Evolutionary conservation across 139 green algal genomes (phyloP), one percentile per base, ranked within the genome.

Genomic region (Coelastrella sp.): DNA sequence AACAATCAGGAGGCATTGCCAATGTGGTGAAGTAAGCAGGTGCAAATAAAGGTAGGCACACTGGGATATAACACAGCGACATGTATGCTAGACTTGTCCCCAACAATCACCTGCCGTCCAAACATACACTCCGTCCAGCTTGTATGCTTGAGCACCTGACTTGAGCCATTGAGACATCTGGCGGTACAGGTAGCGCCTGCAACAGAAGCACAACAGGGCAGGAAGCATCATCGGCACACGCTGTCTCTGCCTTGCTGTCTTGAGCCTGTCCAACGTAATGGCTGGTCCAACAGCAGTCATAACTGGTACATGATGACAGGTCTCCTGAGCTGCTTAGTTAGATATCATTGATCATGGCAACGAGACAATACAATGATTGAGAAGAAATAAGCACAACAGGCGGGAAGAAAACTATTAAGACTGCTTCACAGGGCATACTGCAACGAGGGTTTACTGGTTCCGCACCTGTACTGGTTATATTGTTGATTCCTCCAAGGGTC

Each of bases 401-500:
- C n/a, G n/a, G n/a, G n/a, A n/a, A n/a, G n/a, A n/a, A n/a, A n/a
- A n/a, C n/a, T n/a, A n/a, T n/a, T n/a, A n/a, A n/a, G n/a, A n/a
- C n/a, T n/a, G n/a, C n/a, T n/a, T n/a, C n/a, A n/a, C n/a, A n/a
- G n/a, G n/a, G n/a, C n/a, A n/a, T n/a, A n/a, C n/a, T n/a, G n/a
- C n/a, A n/a, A n/a, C n/a, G n/a, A n/a, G n/a, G n/a, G n/a, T n/a
- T n/a, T n/a, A n/a, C n/a, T n/a, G n/a, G 48, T 2, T 57, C 48
- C 79, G 2, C 41, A 86, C 80, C 80, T 81, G 82, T 87, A 87
- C 53, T 81, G 7, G 37, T 81, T 82, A 53, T 77, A 87, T 43
- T 87, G 45, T 9, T 23, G 3, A 15, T 76, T 67, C 27, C 11
- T 75, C 82, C 82, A 87, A 27, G 82, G 82, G 57, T 87, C 53